phyloP scores from a whole-genome alignment of 192 early-diverging fungal species.

The Coemansia brasiliensis region DNA sequence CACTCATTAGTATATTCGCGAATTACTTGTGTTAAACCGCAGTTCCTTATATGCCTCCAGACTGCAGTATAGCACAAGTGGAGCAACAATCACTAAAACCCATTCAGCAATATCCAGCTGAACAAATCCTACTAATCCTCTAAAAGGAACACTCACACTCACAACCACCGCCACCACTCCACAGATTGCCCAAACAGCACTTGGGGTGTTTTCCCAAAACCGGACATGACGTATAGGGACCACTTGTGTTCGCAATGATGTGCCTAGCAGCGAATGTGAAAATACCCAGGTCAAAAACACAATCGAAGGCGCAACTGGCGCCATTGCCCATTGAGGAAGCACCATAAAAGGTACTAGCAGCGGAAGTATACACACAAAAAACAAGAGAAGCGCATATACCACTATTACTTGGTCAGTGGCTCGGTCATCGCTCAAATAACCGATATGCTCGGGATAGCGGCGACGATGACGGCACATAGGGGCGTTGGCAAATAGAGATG shows the following conservation, averaged over 20 bases:
- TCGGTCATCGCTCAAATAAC: slow-evolving; percentile 16
- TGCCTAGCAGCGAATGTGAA: slow-evolving; percentile 38
- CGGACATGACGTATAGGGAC: slow-evolving; percentile 18
- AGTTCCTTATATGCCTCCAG: slow-evolving; percentile 39
- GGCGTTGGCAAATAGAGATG: not conserved
- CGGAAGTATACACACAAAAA: slow-evolving; percentile 29
- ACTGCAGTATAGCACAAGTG: slow-evolving; percentile 23
- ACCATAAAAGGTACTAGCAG: slow-evolving; percentile 27
- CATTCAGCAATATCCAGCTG: slow-evolving; percentile 38
- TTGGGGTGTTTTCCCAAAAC: slow-evolving; percentile 11
- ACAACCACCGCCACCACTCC: slow-evolving; percentile 17
- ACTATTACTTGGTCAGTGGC: slow-evolving; percentile 18
- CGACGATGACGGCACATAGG: not conserved
- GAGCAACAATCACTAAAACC: slow-evolving; percentile 23
- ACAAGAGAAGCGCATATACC: slow-evolving; percentile 16
- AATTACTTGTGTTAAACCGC: not conserved
- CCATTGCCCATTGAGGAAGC: slow-evolving; percentile 41
- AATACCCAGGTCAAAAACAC: slow-evolving; percentile 43
- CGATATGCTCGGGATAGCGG: not conserved
- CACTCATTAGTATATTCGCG: not conserved
- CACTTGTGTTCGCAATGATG: slow-evolving; percentile 28
- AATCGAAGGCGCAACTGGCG: slow-evolving; percentile 37
- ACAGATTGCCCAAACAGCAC: slow-evolving; percentile 15
- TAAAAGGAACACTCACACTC: slow-evolving; percentile 15
- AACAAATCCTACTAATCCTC: slow-evolving; percentile 33